A percentile compares a stretch with the other conserved stretches of the same genome.
Conservation (phyloP, 805 yeast species). For the Wickerhamiella qilinensis region DNA sequence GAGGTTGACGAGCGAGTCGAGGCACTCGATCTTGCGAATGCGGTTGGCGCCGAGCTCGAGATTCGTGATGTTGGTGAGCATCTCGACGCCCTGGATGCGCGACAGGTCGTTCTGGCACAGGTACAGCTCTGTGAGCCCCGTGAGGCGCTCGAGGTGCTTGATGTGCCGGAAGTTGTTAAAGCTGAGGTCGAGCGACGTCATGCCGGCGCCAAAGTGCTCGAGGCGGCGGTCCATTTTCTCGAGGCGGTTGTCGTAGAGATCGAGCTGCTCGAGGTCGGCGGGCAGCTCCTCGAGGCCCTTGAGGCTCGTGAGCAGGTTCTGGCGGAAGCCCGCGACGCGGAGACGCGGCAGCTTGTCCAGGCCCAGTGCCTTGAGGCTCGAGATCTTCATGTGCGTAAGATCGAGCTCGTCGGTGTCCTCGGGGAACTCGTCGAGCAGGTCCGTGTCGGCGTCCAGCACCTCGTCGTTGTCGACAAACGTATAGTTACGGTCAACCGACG, state of each 20-base stretch:
- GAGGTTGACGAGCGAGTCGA: slow-evolving; percentile 38
- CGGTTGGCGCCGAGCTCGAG: slow-evolving; percentile 87
- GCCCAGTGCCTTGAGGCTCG: slow-evolving; percentile 31
- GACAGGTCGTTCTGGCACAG: slow-evolving; percentile 79
- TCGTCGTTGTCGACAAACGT: slow-evolving; percentile 18
- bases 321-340: slow-evolving; percentile 57
- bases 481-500: neutral
- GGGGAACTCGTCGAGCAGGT: slow-evolving; percentile 32
- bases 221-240: slow-evolving; percentile 58
- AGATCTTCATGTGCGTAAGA: slow-evolving; percentile 40
- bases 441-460: slow-evolving; percentile 40
- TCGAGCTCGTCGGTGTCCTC: slow-evolving; percentile 37
- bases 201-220: slow-evolving; percentile 33
- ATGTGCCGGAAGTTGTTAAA: slow-evolving; percentile 81
- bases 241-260: slow-evolving; percentile 82
- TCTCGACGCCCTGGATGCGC: slow-evolving; percentile 50
- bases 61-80: slow-evolving; percentile 39
- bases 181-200: slow-evolving; percentile 54
- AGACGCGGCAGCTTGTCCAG: slow-evolving; percentile 34
- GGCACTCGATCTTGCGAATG: slow-evolving; percentile 36
- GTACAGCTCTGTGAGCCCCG: slow-evolving; percentile 49
- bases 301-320: slow-evolving; percentile 63
- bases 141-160: slow-evolving; percentile 53
- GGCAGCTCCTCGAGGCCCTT: slow-evolving; percentile 50
- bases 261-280: slow-evolving; percentile 53